These are phyloP conservation scores for Collybia sordida DNA, from an alignment of 768 basidiomycete species.

Conservation along the genomic window DNA sequence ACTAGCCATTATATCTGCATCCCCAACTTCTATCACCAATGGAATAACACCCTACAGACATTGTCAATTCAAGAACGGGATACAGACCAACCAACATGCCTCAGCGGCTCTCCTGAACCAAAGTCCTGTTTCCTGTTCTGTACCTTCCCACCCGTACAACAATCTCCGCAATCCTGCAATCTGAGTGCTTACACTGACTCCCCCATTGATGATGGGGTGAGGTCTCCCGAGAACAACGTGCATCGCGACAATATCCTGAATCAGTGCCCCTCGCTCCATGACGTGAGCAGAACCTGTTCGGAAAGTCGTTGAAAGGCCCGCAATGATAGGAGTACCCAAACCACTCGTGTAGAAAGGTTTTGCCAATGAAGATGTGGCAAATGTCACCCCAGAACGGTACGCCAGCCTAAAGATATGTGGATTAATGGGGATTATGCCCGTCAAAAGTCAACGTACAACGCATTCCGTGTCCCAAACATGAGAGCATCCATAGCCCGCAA, in stretches of 20 bases:
- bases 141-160: slow-evolving; percentile 52
- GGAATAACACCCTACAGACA: slow-evolving; percentile 54
- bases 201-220: slow-evolving; percentile 30
- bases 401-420: slow-evolving; percentile 45
- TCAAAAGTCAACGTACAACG: slow-evolving; percentile 50
- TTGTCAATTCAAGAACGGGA: slow-evolving; percentile 4
- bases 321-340: slow-evolving; percentile 43
- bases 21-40: slow-evolving; percentile 65
- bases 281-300: slow-evolving; percentile 55
- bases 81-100: slow-evolving; percentile 27
- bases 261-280: slow-evolving; percentile 58
- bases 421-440: background rate
- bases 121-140: slow-evolving; percentile 45
- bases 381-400: slow-evolving; percentile 65
- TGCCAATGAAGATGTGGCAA: slow-evolving; percentile 50
- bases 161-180: slow-evolving; percentile 63
- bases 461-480: slow-evolving; percentile 69
- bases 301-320: slow-evolving; percentile 64
- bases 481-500: slow-evolving; percentile 70
- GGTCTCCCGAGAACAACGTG: slow-evolving; percentile 55
- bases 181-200: slow-evolving; percentile 63
- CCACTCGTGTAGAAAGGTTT: slow-evolving; percentile 40
- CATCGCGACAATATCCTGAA: slow-evolving; percentile 61
- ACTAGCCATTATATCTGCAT: slow-evolving; percentile 72
- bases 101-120: slow-evolving; percentile 60